Base-by-base conservation (phyloP, 2,329 filamentous ascomycete genomes). In the Aspergillus pseudoviridinutans region DNA sequence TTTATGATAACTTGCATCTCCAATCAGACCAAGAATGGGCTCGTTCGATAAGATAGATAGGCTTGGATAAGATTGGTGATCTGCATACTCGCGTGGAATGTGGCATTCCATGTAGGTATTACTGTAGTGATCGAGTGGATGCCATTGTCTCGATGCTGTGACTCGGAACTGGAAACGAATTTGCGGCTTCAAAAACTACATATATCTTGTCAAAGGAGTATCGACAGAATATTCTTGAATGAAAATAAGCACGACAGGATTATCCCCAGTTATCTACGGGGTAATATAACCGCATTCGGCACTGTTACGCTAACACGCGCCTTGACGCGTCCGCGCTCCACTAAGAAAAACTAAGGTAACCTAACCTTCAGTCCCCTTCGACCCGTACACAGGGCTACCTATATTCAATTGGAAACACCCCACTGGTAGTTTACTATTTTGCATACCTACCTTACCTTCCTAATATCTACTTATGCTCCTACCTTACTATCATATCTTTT, bases 311-410 rank as follows among this genome's bases (percentile, higher is more conserved):
- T 57, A 59, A 59, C 49, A 54, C 61, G 62, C 60, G 63, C 51
- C 58, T 47, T 17, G 35, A 56, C 66, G 59, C 62, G 62, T 53
- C 2, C 66, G 60, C 61, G 59, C 56, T 52, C 51, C 57, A 53
- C 52, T 56, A 54, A 56, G 50, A 61, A 62, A 60, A 58, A 56
- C n/a, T 50, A 42, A 38, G 25, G 25, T 25, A 25, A 5, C 25
- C 25, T 25, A 25, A 49, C 10, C 10, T 4, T 24, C n/a, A 56
- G 58, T 52, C 41, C 41, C 53, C 53, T 47, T 28, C 29, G 41
- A 28, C 54, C 42, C 52, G 10, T 46, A 9, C 42, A 29, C 57
- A 57, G 50, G 54, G 53, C 56, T 59, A 25, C 25, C 25, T 25
- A 46, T 32, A 49, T 52, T 54, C 55, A 42, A 51, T 50, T 29